Evolutionary conservation across 73 alveolate genomes (phyloP), one percentile per base, ranked within the genome.

Genomic region (Symbiodinium pilosum): DNA sequence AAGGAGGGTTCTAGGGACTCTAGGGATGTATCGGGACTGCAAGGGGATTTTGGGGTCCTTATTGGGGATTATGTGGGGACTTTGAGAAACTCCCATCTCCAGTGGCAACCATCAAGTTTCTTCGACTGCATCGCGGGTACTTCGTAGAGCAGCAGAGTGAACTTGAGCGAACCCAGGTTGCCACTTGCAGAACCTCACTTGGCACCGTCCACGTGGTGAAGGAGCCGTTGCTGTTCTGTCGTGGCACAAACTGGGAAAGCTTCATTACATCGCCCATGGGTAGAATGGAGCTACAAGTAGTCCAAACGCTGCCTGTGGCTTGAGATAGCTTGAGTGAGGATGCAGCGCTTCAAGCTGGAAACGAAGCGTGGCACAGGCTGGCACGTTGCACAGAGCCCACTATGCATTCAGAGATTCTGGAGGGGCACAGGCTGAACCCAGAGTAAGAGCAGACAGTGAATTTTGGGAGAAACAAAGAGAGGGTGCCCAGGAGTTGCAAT

Each of bases 131-230:
- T 16, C n/a, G 9, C 41, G 9, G 9, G 38, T n/a, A 16, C 1
- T 38, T 8, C 64, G 14, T 38, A 4, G 88, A n/a, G 24, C 24
- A 83, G 59, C 43, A 18, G 7, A 51, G n/a, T 75, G 87, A 42
- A 21, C 75, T 42, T 43, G 24, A 28, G 40, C 32, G 40, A 28
- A n/a, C 24, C 68, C 87, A 91, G 97, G 97, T 34, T 9, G 83
- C 89, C 34, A 42, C 41, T 68, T 91, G 97, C 54, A 44, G 97
- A 1, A 83, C 97, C 30, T n/a, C 97, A 5, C 97, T 68, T 28
- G 97, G 87, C 30, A 42, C 97, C 84, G 59, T 91, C 56, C 34
- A 42, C 88, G 40, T 88, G 2, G n/a, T 91, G 77, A 85, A 91
- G 97, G 97, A 42, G 39, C 42, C 34, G 88, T 30, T 4, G 52